Conservation (phyloP, 345 rosid species). For the Viola odorata region DNA sequence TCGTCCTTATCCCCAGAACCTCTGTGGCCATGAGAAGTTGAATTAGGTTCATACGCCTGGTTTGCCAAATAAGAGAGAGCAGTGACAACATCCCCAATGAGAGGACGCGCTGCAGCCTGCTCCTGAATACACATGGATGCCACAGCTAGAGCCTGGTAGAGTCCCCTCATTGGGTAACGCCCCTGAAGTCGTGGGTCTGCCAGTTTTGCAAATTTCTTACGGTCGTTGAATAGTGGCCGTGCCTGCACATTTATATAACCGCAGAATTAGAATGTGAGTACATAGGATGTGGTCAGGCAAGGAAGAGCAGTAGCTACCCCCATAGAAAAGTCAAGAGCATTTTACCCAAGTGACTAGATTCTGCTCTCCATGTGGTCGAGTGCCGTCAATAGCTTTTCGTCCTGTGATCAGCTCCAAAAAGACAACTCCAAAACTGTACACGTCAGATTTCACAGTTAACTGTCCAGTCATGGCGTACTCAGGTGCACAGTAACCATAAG, state of each 20-base stretch:
- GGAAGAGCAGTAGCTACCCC: neutral
- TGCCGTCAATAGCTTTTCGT: constrained; percentile 83
- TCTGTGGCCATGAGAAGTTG: constrained; percentile 21
- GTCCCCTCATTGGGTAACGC: constrained; percentile 78
- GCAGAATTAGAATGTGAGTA: neutral
- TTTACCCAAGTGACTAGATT: constrained; percentile 92
- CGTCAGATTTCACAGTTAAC: constrained; percentile 89
- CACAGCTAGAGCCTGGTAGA: constrained; percentile 91
- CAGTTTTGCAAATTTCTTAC: constrained; percentile 66
- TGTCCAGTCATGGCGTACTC: constrained; percentile 99
- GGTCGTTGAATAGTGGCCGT: constrained; percentile 78
- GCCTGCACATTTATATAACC: constrained; percentile 44
- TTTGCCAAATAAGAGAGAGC: constrained; percentile 90
- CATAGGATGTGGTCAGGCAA: neutral
- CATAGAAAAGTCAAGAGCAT: neutral
- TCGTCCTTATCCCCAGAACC: constrained; percentile 47
- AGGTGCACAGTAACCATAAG: constrained; percentile 99
- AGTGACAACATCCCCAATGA: constrained; percentile 87
- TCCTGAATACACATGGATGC: constrained; percentile 99
- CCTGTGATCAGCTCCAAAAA: constrained; percentile 94
- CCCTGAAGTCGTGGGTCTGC: constrained; percentile 81
- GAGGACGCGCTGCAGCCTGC: constrained; percentile 93
- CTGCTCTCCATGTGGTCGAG: constrained; percentile 89
- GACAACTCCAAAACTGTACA: constrained; percentile 92
- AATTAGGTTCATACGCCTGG: constrained; percentile 66